phyloP scores from a whole-genome alignment of 2,329 filamentous ascomycete species.

The Aspergillus persii region DNA sequence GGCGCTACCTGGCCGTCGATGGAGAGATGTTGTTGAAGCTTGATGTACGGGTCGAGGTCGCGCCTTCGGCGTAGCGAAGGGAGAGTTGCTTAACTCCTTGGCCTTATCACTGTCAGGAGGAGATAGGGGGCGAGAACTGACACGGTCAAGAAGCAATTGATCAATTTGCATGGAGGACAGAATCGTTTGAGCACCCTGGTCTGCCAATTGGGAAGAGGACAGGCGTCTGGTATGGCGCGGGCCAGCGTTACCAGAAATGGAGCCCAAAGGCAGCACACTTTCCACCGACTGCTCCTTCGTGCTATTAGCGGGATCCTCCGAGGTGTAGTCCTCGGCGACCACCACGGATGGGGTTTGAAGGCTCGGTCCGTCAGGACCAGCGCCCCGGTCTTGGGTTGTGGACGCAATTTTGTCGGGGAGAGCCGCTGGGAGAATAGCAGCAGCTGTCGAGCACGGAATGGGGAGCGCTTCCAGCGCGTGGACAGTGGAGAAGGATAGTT shows the following conservation, averaged over 20 bases:
- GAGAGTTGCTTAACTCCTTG: conserved; percentile 30
- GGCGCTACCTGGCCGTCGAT: conserved; percentile 67
- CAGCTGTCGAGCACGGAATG: conserved; percentile 34
- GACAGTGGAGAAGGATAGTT: conserved; percentile 42
- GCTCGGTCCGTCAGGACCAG: conserved; percentile 12
- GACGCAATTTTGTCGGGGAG: conserved; percentile 24
- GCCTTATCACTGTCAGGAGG: conserved; percentile 33
- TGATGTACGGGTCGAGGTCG: conserved; percentile 32
- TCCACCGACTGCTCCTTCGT: conserved; percentile 26
- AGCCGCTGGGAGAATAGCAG: conserved; percentile 16
- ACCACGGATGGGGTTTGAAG: conserved; percentile 40
- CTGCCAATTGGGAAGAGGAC: conserved; percentile 49
- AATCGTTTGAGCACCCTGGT: conserved; percentile 77
- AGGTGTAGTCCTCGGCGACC: conserved; percentile 65
- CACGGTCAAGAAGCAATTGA: conserved; percentile 63
- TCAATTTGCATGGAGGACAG: conserved; percentile 83
- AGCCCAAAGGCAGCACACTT: conserved; percentile 56
- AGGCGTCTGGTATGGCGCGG: conserved; percentile 25
- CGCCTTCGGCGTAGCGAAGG: conserved; percentile 38
- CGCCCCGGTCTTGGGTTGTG: conserved; percentile 19
- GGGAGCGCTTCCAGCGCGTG: conserved; percentile 48
- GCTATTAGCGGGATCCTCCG: conserved; percentile 50
- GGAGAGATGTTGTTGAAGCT: conserved; percentile 29
- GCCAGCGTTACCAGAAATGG: conserved; percentile 59
- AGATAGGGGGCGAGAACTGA: conserved; percentile 30